Percentiles rank a stretch among this genome's conserved stretches.
Conservation (phyloP, 805 yeast genomes). For the Metschnikowia lachancei region DNA sequence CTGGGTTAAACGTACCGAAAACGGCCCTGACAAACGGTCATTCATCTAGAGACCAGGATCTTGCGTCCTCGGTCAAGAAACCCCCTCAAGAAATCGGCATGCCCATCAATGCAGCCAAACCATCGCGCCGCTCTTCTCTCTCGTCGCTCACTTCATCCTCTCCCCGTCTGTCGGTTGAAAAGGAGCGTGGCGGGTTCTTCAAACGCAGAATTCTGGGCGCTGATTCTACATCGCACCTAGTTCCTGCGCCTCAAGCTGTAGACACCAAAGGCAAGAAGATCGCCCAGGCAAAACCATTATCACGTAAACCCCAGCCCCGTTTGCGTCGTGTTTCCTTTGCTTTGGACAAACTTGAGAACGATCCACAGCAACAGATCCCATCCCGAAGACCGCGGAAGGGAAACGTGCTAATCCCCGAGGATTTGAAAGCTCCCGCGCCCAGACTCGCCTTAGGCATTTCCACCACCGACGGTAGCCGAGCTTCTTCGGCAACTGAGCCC, state of each 20-base stretch:
- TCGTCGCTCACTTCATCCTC: conserved; percentile 9
- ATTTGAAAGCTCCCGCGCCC: conserved; percentile 59
- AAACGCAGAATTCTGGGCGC: conserved; percentile 20
- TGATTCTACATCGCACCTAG: neutral
- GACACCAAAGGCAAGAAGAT: conserved; percentile 15
- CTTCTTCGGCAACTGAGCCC: conserved; percentile 20
- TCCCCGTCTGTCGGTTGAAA: conserved; percentile 17
- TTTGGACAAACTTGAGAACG: conserved; percentile 64
- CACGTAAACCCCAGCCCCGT: conserved; percentile 34
- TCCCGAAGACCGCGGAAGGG: conserved; percentile 54
- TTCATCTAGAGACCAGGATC: conserved; percentile 20
- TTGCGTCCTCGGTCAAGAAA: conserved; percentile 23
- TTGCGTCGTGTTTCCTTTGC: conserved; percentile 76
- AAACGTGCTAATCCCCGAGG: conserved; percentile 59
- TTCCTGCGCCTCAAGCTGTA: neutral
- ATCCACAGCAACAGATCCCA: conserved; percentile 61
- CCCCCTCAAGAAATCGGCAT: conserved; percentile 30
- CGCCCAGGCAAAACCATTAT: conserved; percentile 30
- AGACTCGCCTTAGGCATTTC: conserved; percentile 69
- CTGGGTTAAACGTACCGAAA: conserved; percentile 4
- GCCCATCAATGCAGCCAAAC: conserved; percentile 12
- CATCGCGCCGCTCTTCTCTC: conserved; percentile 11
- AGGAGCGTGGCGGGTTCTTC: conserved; percentile 19
- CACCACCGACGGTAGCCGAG: conserved; percentile 27
- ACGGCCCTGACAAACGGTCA: conserved; percentile 2